Conservation (phyloP, 306 rosid genomes). For the Cicer yamashitae region DNA sequence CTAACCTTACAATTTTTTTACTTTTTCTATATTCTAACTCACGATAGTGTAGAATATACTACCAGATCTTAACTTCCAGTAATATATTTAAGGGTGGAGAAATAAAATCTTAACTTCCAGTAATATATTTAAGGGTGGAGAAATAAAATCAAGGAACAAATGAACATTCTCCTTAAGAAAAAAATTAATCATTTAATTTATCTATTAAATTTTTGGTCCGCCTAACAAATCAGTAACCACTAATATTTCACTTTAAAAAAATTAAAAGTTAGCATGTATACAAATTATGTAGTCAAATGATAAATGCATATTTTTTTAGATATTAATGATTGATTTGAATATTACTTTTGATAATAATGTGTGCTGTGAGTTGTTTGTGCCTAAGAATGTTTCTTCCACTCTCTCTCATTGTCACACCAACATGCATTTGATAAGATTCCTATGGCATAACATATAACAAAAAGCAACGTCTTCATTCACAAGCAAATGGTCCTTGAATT, state of each 20-base stretch:
- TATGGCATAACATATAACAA: constrained; percentile 52
- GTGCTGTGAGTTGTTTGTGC: background rate
- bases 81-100: no score
- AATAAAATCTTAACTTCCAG: no score
- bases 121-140: no score
- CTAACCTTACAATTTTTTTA: no score
- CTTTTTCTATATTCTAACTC: no score
- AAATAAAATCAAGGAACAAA: no score
- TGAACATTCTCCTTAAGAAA: no score
- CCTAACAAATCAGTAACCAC: no score
- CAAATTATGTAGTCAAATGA: background rate
- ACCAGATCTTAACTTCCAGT: no score
- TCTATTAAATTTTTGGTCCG: no score
- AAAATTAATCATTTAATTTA: no score
- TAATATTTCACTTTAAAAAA: background rate
- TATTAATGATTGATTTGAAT: background rate
- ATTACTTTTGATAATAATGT: background rate
- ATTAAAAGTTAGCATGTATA: background rate
- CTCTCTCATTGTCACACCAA: constrained; percentile 24
- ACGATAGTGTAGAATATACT: no score
- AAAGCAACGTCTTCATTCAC: constrained; percentile 58
- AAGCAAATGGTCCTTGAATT: constrained; percentile 48
- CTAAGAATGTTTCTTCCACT: constrained; percentile 10
- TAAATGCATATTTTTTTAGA: background rate
- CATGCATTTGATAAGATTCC: constrained; percentile 58